These are phyloP conservation scores for Tylopilus intermedius DNA, from an alignment of 768 basidiomycete species.

Conservation along the genomic window DNA sequence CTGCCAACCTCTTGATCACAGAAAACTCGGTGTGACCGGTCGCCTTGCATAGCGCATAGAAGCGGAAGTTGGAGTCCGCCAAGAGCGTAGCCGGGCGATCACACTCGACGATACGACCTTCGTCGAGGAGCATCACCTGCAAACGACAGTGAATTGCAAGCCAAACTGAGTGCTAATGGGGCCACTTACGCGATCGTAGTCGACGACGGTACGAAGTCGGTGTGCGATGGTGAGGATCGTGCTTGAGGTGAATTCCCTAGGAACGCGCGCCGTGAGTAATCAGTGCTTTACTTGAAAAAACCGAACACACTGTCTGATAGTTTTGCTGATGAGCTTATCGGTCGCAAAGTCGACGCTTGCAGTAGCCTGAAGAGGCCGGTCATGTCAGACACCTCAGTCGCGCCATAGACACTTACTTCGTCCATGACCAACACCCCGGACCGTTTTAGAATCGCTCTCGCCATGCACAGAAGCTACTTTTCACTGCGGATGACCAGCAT, in stretches of 20 bases:
- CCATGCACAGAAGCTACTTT: constrained; percentile 87
- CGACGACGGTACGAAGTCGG: constrained; percentile 72
- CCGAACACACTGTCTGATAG: constrained; percentile 64
- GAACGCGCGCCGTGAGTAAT: neutral
- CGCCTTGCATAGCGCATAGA: constrained; percentile 66
- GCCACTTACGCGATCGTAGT: constrained; percentile 68
- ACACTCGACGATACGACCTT: constrained; percentile 75
- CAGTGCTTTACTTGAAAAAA: neutral
- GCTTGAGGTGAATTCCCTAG: constrained; percentile 71
- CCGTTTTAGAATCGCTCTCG: constrained; percentile 75
- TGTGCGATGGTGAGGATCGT: constrained; percentile 85
- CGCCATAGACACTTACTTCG: constrained; percentile 45
- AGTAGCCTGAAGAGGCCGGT: constrained; percentile 45
- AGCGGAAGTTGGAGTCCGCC: constrained; percentile 51
- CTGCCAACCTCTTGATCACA: constrained; percentile 64
- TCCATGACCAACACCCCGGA: constrained; percentile 82
- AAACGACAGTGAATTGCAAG: constrained; percentile 2
- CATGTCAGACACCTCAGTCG: constrained; percentile 2
- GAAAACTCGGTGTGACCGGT: constrained; percentile 70
- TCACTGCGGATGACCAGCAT: constrained; percentile 39
- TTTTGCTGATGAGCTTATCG: constrained; percentile 80
- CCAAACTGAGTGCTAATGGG: constrained; percentile 1
- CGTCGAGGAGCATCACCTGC: constrained; percentile 73
- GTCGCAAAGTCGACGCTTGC: constrained; percentile 83
- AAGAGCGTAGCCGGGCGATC: constrained; percentile 60